Evolutionary conservation across 2,329 filamentous ascomycete species (phyloP), one percentile per base, ranked within the genome.

Genomic region (Aspergillus flavus): DNA sequence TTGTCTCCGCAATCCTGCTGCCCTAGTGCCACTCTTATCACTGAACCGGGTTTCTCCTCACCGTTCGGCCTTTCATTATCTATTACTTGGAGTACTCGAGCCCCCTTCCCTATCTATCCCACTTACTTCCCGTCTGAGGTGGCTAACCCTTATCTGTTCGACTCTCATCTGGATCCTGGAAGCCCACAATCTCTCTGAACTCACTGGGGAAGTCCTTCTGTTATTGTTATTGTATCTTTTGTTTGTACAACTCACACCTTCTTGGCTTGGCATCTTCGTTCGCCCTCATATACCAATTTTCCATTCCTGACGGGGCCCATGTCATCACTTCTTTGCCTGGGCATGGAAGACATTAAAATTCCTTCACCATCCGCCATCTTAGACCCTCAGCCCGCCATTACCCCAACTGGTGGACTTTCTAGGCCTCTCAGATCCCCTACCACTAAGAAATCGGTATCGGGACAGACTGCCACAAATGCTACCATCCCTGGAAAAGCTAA

Each of bases 311-410:
- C 46, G 52, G 52, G 50, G 53, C 58, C 54, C 58, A 65, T 69
- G 57, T 32, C 60, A 62, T 66, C 61, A 46, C 63, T 62, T 63
- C 64, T 58, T 39, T 61, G 59, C 76, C 32, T 61, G 58, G 76
- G 75, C 74, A 85, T 85, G 83, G 87, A 88, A 79, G 82, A 82
- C 68, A 85, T 87, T 77, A 84, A 82, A 73, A 87, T 88, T 68
- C 85, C 86, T 64, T 86, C 85, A 58, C 85, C 86, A 60, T 84
- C 85, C 65, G 82, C 83, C 59, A 75, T 86, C 84, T 73, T 81
- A 71, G 78, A 75, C 68, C 77, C 79, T 50, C 68, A 69, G 58
- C 64, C 71, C 58, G 57, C 70, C 45, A 61, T 63, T 57, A 64
- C 65, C 68, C 71, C 64, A 56, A 69, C 72, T 66, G 59, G 62